These are phyloP conservation scores for Botryotinia calthae DNA, from an alignment of 2,329 filamentous ascomycete genomes.

Conservation along the genomic window DNA sequence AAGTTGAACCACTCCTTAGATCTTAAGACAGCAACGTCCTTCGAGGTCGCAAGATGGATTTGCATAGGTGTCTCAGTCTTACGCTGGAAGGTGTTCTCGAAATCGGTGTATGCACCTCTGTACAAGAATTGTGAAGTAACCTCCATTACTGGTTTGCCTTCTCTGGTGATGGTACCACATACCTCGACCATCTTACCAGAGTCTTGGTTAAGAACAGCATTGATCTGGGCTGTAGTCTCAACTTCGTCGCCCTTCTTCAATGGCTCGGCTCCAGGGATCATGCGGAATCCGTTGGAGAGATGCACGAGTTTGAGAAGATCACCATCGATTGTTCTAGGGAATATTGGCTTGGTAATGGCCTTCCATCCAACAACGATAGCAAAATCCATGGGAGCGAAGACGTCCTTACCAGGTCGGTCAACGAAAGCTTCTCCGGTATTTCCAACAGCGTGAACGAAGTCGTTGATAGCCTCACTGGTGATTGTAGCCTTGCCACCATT, in stretches of 20 bases:
- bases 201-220: constrained; percentile 96
- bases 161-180: constrained; percentile 89
- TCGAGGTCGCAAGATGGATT: constrained; percentile 79
- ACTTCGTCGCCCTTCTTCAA: constrained; percentile 94
- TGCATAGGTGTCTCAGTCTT: constrained; percentile 96
- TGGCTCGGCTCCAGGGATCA: constrained; percentile 93
- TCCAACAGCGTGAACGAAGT: constrained; percentile 98
- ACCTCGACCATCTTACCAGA: constrained; percentile 99
- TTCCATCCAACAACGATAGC: constrained; percentile 99
- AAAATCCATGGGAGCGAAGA: constrained; percentile 97
- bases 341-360: constrained; percentile 98
- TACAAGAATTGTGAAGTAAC: constrained; percentile 98
- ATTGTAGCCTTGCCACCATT: constrained; percentile 85
- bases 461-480: constrained; percentile 89
- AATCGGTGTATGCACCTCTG: constrained; percentile 88
- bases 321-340: constrained; percentile 92
- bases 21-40: constrained; percentile 88
- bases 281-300: constrained; percentile 95
- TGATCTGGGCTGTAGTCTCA: constrained; percentile 90
- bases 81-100: constrained; percentile 97
- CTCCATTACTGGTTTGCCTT: constrained; percentile 88
- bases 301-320: constrained; percentile 95
- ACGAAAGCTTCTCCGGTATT: constrained; percentile 98
- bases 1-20: constrained; percentile 98
- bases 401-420: constrained; percentile 87